phyloP scores from a whole-genome alignment of 768 basidiomycete genomes.

The Termitomyces sp. region DNA sequence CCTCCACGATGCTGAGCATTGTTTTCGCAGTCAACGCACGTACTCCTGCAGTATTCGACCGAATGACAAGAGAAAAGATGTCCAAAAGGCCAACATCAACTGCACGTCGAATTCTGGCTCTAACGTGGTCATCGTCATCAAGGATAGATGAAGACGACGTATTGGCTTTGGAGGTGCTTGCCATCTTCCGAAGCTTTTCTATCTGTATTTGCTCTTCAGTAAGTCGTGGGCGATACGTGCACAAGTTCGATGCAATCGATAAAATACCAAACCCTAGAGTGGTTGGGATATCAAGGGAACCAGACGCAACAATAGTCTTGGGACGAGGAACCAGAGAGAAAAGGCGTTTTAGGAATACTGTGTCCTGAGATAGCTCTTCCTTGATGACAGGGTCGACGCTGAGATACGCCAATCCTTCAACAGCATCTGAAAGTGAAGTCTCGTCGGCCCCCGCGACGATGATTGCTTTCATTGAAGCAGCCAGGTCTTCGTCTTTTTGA shows the following conservation, averaged over 20 bases:
- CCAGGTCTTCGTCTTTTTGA: constrained; percentile 38
- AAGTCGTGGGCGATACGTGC: constrained; percentile 61
- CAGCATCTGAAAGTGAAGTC: constrained; percentile 50
- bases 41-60: constrained; percentile 59
- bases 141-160: constrained; percentile 30
- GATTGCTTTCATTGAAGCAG: constrained; percentile 50
- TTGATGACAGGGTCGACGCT: constrained; percentile 59
- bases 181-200: constrained; percentile 73
- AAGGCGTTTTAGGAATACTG: constrained; percentile 47
- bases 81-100: constrained; percentile 60
- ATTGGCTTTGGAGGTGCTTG: constrained; percentile 33
- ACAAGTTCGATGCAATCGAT: constrained; percentile 70
- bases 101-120: constrained; percentile 48
- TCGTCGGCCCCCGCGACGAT: constrained; percentile 34
- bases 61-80: constrained; percentile 52
- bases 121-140: constrained; percentile 66
- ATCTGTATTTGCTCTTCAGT: constrained; percentile 82
- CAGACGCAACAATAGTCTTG: constrained; percentile 23
- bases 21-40: constrained; percentile 53
- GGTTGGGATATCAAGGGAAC: constrained; percentile 28
- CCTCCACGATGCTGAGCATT: constrained; percentile 68
- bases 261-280: constrained; percentile 75
- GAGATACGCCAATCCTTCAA: constrained; percentile 86
- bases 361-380: constrained; percentile 50
- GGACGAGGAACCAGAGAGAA: constrained; percentile 52